Percentiles rank a stretch among this genome's conserved stretches.
Evolutionary conservation across 108 stramenopile genomes (phyloP).

Genomic region (Cyclotella atomus): DNA sequence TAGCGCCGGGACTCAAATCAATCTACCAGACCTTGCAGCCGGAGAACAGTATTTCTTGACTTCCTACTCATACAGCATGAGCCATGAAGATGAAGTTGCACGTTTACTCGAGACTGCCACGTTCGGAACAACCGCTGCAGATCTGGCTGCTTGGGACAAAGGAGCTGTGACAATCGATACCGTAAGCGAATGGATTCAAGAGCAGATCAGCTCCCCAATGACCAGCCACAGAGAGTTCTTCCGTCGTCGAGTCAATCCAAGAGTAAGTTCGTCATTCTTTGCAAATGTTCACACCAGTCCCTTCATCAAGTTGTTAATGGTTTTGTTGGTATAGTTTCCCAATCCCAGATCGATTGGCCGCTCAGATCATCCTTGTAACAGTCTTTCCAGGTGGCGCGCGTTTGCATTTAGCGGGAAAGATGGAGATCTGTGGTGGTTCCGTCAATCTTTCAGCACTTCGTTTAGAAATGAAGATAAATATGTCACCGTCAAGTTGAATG

Average conservation of each 20-base stretch:
- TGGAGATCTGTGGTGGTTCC: constrained; percentile 27
- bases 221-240: constrained; percentile 37
- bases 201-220: constrained; percentile 30
- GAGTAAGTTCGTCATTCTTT: constrained; percentile 18
- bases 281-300: neutral
- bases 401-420: constrained; percentile 36
- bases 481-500: constrained; percentile 48
- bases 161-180: constrained; percentile 27
- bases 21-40: constrained; percentile 36
- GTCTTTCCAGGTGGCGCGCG: constrained; percentile 29
- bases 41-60: constrained; percentile 40
- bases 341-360: constrained; percentile 38
- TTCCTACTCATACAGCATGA: constrained; percentile 32
- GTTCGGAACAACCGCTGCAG: constrained; percentile 39
- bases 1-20: constrained; percentile 38
- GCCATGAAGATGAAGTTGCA: constrained; percentile 23
- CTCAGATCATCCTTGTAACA: constrained; percentile 38
- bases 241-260: constrained; percentile 40
- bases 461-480: constrained; percentile 14
- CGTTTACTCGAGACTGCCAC: constrained; percentile 43
- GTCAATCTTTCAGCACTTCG: constrained; percentile 20
- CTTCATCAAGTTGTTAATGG: neutral
- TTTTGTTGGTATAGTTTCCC: constrained; percentile 26
- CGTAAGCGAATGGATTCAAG: constrained; percentile 31
- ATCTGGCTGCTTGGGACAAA: constrained; percentile 31